Conservation (phyloP, 2,329 filamentous ascomycete genomes). For the Cytospora paraplurivora region DNA sequence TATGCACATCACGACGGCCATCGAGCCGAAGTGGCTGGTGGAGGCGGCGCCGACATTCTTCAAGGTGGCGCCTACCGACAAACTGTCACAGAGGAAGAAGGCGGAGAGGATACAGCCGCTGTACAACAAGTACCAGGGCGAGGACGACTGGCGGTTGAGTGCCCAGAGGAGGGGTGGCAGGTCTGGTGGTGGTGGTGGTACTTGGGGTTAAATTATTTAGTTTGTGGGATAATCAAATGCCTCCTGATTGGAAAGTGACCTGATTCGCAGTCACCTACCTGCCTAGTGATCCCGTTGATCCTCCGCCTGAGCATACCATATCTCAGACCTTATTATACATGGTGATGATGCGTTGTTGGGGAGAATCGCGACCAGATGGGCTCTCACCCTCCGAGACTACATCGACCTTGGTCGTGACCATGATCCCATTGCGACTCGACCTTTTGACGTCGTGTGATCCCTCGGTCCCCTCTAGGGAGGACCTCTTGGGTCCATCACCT, state of each 20-base stretch:
- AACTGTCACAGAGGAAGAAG: constrained; percentile 86
- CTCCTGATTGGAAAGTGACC: background rate
- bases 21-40: constrained; percentile 93
- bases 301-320: too few relatives aligned
- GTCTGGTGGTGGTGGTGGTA: constrained; percentile 82
- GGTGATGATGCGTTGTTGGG: background rate
- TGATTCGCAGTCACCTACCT: background rate
- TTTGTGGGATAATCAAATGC: background rate
- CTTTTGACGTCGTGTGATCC: background rate
- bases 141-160: constrained; percentile 93
- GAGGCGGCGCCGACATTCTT: constrained; percentile 99
- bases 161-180: constrained; percentile 84
- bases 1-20: constrained; percentile 91
- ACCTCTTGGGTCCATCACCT: background rate
- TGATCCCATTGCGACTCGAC: background rate
- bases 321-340: too few relatives aligned
- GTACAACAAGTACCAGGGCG: constrained; percentile 87
- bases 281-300: too few relatives aligned
- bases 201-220: constrained; percentile 72
- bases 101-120: constrained; percentile 93
- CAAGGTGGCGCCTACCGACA: constrained; percentile 89
- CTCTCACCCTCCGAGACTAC: background rate
- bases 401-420: background rate
- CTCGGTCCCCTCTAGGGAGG: background rate
- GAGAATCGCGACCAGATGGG: background rate